A percentile compares a stretch with the other conserved stretches of the same genome.
Evolutionary conservation across 2,329 filamentous ascomycete genomes (phyloP).

Genomic region (Diaporthe capsici): DNA sequence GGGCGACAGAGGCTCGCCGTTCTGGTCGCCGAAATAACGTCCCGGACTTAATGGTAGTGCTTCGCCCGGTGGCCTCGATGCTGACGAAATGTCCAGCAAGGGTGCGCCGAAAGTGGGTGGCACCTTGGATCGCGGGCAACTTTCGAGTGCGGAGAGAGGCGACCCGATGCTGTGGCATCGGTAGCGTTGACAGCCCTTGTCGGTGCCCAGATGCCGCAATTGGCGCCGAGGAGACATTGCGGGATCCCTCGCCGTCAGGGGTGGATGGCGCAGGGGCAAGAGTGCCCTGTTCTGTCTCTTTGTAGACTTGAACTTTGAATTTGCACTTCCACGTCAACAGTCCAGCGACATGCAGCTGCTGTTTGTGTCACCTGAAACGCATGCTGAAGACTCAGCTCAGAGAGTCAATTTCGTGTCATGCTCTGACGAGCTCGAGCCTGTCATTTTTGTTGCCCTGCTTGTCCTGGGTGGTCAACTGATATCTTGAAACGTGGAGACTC

Average conservation of each 20-base stretch:
- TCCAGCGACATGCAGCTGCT: slow-evolving; percentile 2
- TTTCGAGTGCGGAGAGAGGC: slow-evolving; percentile 27
- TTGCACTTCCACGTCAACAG: background rate
- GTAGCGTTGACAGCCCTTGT: slow-evolving; percentile 32
- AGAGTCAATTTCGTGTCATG: slow-evolving; percentile 25
- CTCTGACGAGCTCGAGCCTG: slow-evolving; percentile 31
- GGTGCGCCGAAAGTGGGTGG: slow-evolving; percentile 23
- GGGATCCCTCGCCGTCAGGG: slow-evolving; percentile 26
- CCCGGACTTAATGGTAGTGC: background rate
- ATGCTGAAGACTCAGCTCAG: slow-evolving; percentile 36
- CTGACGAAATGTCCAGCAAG: slow-evolving; percentile 16
- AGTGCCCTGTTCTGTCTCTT: slow-evolving; percentile 3
- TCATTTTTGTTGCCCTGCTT: slow-evolving; percentile 27
- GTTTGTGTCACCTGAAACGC: slow-evolving; percentile 33
- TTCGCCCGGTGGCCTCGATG: slow-evolving; percentile 1
- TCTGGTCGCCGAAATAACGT: slow-evolving; percentile 17
- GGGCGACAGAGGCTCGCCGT: background rate
- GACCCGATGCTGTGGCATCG: slow-evolving; percentile 36
- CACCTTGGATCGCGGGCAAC: slow-evolving; percentile 22
- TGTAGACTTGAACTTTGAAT: slow-evolving; percentile 6
- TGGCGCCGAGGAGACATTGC: slow-evolving; percentile 28
- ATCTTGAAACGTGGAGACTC: slow-evolving; percentile 38
- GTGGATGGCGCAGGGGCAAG: slow-evolving; percentile 7
- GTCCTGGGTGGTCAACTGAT: slow-evolving; percentile 24
- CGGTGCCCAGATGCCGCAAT: slow-evolving; percentile 21